phyloP scores from a whole-genome alignment of 495 filamentous ascomycete genomes.

The Penicillium longicatenatum region DNA sequence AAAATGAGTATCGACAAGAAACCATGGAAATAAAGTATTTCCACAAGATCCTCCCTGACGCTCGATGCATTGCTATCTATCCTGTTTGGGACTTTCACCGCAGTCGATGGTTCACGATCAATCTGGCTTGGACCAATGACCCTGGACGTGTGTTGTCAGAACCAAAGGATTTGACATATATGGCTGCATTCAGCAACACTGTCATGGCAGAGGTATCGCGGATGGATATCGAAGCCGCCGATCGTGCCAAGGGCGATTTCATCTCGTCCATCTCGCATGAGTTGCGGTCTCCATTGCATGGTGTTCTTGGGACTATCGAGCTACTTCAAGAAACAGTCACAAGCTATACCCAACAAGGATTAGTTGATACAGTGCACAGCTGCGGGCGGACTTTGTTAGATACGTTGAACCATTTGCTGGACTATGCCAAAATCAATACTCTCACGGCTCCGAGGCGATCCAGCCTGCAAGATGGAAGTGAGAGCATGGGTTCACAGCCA shows the following conservation, averaged over 20 bases:
- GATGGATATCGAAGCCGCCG: constrained; percentile 43
- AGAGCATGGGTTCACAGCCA: not conserved
- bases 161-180: constrained; percentile 52
- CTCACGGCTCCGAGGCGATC: constrained; percentile 16
- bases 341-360: constrained; percentile 9
- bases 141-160: constrained; percentile 34
- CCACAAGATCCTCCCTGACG: constrained; percentile 31
- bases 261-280: constrained; percentile 76
- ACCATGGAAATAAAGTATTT: constrained; percentile 27
- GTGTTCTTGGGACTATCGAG: constrained; percentile 65
- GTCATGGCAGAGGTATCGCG: constrained; percentile 68
- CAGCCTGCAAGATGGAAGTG: not conserved
- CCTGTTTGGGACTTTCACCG: constrained; percentile 64
- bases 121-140: constrained; percentile 54
- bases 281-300: constrained; percentile 68
- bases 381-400: constrained; percentile 25
- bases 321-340: constrained; percentile 35
- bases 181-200: constrained; percentile 63
- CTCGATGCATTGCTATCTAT: constrained; percentile 29
- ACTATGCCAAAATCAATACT: constrained; percentile 62
- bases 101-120: constrained; percentile 62
- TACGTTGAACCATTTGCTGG: constrained; percentile 42
- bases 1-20: constrained; percentile 25
- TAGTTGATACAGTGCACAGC: constrained; percentile 18
- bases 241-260: constrained; percentile 63